Evolutionary conservation across 176 grass and related monocot species (phyloP), one percentile per base, ranked within the genome.

Genomic region (Eragrostis curvula): DNA sequence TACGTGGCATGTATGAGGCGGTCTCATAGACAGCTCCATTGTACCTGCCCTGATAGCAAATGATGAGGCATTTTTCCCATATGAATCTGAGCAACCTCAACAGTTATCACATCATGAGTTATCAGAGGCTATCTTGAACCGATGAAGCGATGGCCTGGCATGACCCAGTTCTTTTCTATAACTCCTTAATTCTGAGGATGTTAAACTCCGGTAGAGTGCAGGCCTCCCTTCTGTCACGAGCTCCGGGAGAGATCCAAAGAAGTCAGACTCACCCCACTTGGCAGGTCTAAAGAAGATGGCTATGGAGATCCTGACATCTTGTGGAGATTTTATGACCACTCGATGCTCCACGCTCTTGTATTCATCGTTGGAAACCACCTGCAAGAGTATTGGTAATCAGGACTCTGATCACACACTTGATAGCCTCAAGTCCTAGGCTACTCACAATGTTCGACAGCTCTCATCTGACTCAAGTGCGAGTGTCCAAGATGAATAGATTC

Each of bases 221-320:
- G 77, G 85, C 36, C 20, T 85, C 48, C 73, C 82, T 28, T 50
- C 12, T 12, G 89, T 73, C 49, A 88, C 40, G 11, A 91, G 66
- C 57, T 84, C 85, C 2, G 66, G 41, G 27, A 88, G 78, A 25
- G 89, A 85, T 21, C 85, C 82, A 18, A 88, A 78, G 5, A 85
- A 15, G 53, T 84, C 72, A 3, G 85, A 69, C 0, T 59, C 62
- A 0, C 18, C 63, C 0, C 47, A 41, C 24, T 74, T 88, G 5
- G 55, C 66, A 42, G 85, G 82, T 21, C 82, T 88, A 40, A 91
- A 91, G 66, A 91, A 88, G 27, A 81, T n/a, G 6, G 78, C 89
- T 42, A 91, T 68, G 2, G 85, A 82, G 23, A 88, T 78, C 73
- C 89, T 85, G 10, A 78, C 82, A 5, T 88, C 29, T 49, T 87